phyloP scores from a whole-genome alignment of 306 rosid genomes.

The Cucumis sativus region DNA sequence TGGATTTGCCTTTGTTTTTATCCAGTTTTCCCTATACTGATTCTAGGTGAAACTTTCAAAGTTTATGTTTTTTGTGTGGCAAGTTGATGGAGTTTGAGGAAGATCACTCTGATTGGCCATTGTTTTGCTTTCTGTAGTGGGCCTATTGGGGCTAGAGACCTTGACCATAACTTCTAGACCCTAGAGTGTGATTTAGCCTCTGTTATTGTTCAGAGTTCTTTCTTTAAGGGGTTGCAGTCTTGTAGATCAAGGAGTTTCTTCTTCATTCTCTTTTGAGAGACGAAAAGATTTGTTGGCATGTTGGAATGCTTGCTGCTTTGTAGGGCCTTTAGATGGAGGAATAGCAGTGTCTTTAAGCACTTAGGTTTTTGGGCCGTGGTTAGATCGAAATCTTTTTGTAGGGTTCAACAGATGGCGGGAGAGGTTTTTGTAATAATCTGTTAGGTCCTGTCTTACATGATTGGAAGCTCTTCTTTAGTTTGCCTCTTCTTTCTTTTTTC shows the following conservation, averaged over 20 bases:
- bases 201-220: not conserved
- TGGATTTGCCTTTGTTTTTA: not conserved
- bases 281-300: not conserved
- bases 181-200: not conserved
- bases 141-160: not conserved
- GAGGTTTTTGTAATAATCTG: too few relatives aligned
- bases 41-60: not conserved
- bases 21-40: not conserved
- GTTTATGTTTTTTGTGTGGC: not conserved
- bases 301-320: not conserved
- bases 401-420: too few relatives aligned
- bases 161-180: not conserved
- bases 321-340: not conserved
- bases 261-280: not conserved
- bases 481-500: too few relatives aligned
- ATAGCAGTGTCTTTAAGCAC: not conserved
- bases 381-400: not conserved
- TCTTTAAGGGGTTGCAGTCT: not conserved
- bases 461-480: too few relatives aligned
- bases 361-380: not conserved
- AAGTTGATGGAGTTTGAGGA: not conserved
- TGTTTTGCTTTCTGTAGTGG: not conserved
- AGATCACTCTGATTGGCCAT: not conserved
- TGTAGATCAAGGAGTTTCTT: not conserved
- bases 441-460: too few relatives aligned